Conservation (phyloP, 495 filamentous ascomycete species). For the Elasticomyces elasticus region DNA sequence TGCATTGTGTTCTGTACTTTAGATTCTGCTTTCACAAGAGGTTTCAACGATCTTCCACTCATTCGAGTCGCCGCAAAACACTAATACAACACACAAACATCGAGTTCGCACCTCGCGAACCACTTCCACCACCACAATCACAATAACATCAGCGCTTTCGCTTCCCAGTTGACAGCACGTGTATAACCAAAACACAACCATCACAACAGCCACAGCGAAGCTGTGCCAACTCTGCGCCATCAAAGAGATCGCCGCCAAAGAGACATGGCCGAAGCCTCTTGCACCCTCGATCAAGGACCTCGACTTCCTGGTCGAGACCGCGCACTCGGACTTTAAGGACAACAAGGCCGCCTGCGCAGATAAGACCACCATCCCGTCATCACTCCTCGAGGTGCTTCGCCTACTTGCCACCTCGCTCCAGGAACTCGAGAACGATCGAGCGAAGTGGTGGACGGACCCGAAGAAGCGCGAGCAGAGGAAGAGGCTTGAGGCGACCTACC, state of each 20-base stretch:
- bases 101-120: too few species aligned
- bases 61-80: too few species aligned
- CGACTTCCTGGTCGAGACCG: constrained; percentile 4
- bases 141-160: too few species aligned
- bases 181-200: neutral
- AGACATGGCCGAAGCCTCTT: constrained; percentile 12
- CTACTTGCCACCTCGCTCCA: neutral
- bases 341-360: neutral
- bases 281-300: constrained; percentile 1
- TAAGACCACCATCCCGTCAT: neutral
- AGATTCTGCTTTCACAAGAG: too few species aligned
- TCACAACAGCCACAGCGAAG: neutral
- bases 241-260: neutral
- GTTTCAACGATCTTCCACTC: too few species aligned
- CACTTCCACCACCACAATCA: too few species aligned
- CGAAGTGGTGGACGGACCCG: constrained; percentile 2
- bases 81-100: too few species aligned
- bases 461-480: neutral
- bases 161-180: too few species aligned
- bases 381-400: neutral
- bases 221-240: constrained; percentile 16
- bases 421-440: neutral
- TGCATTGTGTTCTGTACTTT: too few species aligned
- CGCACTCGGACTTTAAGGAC: neutral
- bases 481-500: neutral